Conservation (phyloP, 2,329 filamentous ascomycete species). For the Didymella keratinophila region DNA sequence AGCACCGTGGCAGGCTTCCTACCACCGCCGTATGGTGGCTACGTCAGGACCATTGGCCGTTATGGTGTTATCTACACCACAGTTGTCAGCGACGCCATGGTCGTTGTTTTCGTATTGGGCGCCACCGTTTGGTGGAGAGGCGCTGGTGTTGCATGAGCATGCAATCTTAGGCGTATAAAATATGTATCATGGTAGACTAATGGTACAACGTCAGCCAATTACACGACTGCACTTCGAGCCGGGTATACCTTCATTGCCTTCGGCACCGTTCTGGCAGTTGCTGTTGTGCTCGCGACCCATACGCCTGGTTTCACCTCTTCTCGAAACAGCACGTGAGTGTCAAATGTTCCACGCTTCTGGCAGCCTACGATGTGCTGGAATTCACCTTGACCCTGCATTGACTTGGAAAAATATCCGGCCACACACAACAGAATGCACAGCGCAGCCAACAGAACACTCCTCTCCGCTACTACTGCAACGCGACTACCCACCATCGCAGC, state of each 20-base stretch:
- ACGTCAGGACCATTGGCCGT: conserved; percentile 66
- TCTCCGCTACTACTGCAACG: background rate
- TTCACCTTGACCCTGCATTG: background rate
- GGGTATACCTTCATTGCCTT: background rate
- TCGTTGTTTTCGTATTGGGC: conserved; percentile 78
- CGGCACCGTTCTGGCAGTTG: background rate
- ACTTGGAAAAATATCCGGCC: background rate
- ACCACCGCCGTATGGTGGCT: conserved; percentile 69
- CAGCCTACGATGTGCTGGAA: background rate
- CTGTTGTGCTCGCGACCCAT: conserved; percentile 11
- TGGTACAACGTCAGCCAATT: conserved; percentile 8
- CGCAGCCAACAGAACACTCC: background rate
- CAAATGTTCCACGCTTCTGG: background rate
- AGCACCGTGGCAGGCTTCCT: conserved; percentile 71
- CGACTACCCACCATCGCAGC: background rate
- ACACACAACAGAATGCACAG: background rate
- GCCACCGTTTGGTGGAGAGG: conserved; percentile 60
- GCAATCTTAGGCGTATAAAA: background rate
- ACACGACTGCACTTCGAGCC: background rate
- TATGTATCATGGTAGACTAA: conserved; percentile 19
- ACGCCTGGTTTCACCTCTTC: conserved; percentile 7
- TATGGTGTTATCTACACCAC: conserved; percentile 77
- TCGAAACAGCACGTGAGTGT: conserved; percentile 8
- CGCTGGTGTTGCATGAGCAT: conserved; percentile 36
- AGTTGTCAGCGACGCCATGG: conserved; percentile 75